Evolutionary conservation across 2,329 filamentous ascomycete genomes (phyloP).

Genomic region (Rasamsonia emersonii): DNA sequence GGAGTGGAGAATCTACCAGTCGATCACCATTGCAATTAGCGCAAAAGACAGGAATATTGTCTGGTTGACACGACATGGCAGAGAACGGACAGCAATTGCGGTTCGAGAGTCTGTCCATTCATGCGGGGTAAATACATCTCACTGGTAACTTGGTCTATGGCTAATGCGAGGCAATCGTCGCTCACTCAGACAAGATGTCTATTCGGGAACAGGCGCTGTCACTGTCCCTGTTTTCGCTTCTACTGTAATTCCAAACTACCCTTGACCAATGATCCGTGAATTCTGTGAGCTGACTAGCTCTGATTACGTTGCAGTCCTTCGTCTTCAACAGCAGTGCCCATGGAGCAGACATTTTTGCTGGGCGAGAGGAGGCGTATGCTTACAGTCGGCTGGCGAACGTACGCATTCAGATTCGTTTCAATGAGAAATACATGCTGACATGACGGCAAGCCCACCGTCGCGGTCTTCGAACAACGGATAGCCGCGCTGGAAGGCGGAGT

Average conservation of each 20-base stretch:
- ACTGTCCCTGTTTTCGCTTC: constrained; percentile 7
- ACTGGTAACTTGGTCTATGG: neutral
- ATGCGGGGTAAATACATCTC: constrained; percentile 3
- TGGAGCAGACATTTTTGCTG: constrained; percentile 74
- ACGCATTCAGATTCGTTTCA: constrained; percentile 1
- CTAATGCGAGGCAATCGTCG: constrained; percentile 2
- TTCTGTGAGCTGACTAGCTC: neutral
- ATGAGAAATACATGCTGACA: neutral
- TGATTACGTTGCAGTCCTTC: constrained; percentile 2
- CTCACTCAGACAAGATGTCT: constrained; percentile 6
- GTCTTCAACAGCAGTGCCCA: constrained; percentile 78
- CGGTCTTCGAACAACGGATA: constrained; percentile 42
- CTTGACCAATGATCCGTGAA: no score
- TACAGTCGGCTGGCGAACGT: constrained; percentile 40
- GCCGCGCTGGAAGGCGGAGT: constrained; percentile 31
- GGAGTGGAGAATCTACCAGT: no score
- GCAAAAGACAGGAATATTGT: no score
- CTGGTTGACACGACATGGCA: no score
- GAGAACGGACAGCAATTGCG: constrained; percentile 1
- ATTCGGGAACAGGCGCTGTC: constrained; percentile 5
- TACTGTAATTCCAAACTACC: constrained; percentile 6
- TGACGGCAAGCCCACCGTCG: constrained; percentile 21
- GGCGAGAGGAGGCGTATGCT: constrained; percentile 52
- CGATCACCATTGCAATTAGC: no score
- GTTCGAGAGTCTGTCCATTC: constrained; percentile 7